Evolutionary conservation across 2,329 filamentous ascomycete genomes (phyloP), one percentile per base, ranked within the genome.

Genomic region (Tolypocladium paradoxum): DNA sequence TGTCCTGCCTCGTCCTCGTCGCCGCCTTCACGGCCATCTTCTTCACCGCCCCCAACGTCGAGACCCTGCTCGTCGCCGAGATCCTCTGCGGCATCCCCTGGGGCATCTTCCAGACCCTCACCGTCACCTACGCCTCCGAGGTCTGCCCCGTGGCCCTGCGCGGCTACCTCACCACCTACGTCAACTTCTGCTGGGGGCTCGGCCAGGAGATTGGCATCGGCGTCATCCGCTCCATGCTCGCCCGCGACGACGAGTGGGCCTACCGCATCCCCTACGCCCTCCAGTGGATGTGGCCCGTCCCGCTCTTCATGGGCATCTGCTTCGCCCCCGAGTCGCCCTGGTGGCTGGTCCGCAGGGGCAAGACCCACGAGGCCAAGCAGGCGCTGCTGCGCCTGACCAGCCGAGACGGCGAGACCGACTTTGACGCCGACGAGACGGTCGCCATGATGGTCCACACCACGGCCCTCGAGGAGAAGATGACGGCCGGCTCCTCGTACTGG

Each of bases 361-460:
- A 76, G 36, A 70, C 81, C 38, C 79, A 82, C 9, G 82, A 87
- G 18, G 86, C 86, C 33, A 87, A 87, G 70, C 70, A 73, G 48
- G 73, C 84, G 1, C 75, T 89, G 22, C 72, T 85, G 49, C 81
- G 85, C 4, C 72, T 89, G 22, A 88, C 85, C 6, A 84, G 77
- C 61, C 61, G 75, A 16, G 73, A 82, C 57, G 73, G 75, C 52
- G 84, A 89, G 55, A 84, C 82, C 1, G 79, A 85, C 55, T 91
- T 93, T 61, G 81, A 95, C 62, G 81, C 87, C 12, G 87, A 95
- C 57, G 88, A 93, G 70, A 93, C 88, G 0, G 76, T 95, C 49
- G 84, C 88, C 61, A 95, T 95, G 88, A 95, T 96, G 87, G 82
- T 90, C 1, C 88, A 95, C 65, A 96, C 90, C 0, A 91, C 87